These are phyloP conservation scores for Termitomyces titanicus DNA, from an alignment of 768 basidiomycete species.

Conservation along the genomic window DNA sequence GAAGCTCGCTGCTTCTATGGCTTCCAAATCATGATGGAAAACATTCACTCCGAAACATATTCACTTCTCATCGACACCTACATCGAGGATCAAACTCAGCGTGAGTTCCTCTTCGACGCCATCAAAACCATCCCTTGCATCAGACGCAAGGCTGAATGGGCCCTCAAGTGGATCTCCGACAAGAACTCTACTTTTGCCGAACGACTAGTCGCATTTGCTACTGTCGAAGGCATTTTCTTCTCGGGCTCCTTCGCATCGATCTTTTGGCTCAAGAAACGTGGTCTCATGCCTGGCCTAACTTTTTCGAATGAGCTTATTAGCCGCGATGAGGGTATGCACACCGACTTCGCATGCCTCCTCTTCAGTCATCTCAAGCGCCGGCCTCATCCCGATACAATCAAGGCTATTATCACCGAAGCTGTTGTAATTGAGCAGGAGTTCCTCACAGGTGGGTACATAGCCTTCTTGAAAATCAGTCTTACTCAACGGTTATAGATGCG, in stretches of 20 bases:
- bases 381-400: slow-evolving; percentile 77
- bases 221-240: too few species aligned
- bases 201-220: slow-evolving; percentile 89
- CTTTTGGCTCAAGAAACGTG: too few species aligned
- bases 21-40: too few species aligned
- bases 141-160: too few species aligned
- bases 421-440: slow-evolving; percentile 87
- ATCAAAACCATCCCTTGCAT: slow-evolving; percentile 93
- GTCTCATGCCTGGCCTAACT: slow-evolving; percentile 94
- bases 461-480: too few species aligned
- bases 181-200: slow-evolving; percentile 78
- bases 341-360: slow-evolving; percentile 91
- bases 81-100: slow-evolving; percentile 74
- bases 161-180: slow-evolving; percentile 88
- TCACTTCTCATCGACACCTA: slow-evolving; percentile 98
- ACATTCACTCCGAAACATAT: too few species aligned
- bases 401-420: slow-evolving; percentile 73
- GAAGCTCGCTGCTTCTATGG: too few species aligned
- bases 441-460: slow-evolving; percentile 69
- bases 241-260: slow-evolving; percentile 91
- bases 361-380: slow-evolving; percentile 81
- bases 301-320: slow-evolving; percentile 97
- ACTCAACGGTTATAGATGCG: slow-evolving; percentile 53
- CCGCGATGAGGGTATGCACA: slow-evolving; percentile 97
- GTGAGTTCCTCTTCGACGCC: slow-evolving; percentile 87